phyloP scores from a whole-genome alignment of 2,329 filamentous ascomycete genomes.

The Epichloe gansuensis region DNA sequence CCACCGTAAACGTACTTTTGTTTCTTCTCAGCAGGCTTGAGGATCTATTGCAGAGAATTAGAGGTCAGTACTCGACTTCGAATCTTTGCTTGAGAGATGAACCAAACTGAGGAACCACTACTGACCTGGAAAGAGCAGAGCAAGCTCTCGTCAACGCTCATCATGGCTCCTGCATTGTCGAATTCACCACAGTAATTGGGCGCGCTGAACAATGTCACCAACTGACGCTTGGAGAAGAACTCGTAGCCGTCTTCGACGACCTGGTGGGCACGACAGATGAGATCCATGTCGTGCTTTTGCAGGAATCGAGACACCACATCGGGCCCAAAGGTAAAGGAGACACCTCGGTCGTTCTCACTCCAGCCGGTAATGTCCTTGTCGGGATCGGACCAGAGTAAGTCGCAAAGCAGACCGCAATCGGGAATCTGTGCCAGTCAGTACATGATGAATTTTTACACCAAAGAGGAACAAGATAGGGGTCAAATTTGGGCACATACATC shows the following conservation, averaged over 20 bases:
- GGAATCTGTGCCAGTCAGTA: slow-evolving; percentile 57
- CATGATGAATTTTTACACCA: slow-evolving; percentile 13
- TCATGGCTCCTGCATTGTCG: slow-evolving; percentile 98
- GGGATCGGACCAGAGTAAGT: slow-evolving; percentile 96
- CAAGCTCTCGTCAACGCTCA: slow-evolving; percentile 98
- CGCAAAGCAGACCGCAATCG: slow-evolving; percentile 92
- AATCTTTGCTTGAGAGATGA: too few relatives aligned
- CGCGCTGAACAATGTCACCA: slow-evolving; percentile 94
- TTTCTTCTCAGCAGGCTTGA: slow-evolving; percentile 99
- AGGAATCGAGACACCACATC: slow-evolving; percentile 96
- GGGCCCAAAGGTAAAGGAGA: slow-evolving; percentile 96
- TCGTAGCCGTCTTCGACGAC: slow-evolving; percentile 99
- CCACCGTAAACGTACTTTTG: slow-evolving; percentile 92
- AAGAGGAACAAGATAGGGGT: not conserved
- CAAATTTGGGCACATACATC: slow-evolving; percentile 58
- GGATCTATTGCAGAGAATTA: slow-evolving; percentile 50
- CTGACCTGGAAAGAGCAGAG: slow-evolving; percentile 95
- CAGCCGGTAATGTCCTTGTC: slow-evolving; percentile 99
- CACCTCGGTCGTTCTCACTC: slow-evolving; percentile 97
- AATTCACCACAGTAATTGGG: slow-evolving; percentile 99
- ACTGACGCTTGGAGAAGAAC: slow-evolving; percentile 96
- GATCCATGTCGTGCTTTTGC: slow-evolving; percentile 98
- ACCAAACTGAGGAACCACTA: slow-evolving; percentile 14
- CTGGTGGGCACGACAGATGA: slow-evolving; percentile 97
- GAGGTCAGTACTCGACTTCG: not conserved